Percentiles rank a stretch among this genome's conserved stretches.
Conservation (phyloP, 2,329 filamentous ascomycete species). For the Elsinoe necatrix region DNA sequence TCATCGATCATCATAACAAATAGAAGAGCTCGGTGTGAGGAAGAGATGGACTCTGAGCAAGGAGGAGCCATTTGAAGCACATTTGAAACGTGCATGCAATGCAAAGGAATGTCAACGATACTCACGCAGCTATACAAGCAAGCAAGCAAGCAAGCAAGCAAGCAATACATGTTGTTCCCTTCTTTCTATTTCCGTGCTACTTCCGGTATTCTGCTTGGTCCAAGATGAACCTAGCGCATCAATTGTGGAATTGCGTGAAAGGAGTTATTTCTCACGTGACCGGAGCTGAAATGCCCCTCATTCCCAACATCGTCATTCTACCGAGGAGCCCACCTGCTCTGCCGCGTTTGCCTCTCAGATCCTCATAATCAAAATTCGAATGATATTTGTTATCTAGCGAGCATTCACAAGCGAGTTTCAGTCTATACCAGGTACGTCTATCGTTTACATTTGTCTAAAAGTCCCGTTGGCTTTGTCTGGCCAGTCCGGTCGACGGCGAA, state of each 20-base stretch:
- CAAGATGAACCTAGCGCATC: background rate
- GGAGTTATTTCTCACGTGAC: background rate
- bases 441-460: background rate
- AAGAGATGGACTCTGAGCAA: background rate
- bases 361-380: background rate
- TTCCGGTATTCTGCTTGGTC: background rate
- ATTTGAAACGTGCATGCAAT: background rate
- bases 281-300: background rate
- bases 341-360: background rate
- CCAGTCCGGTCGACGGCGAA: background rate
- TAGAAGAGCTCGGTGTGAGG: background rate
- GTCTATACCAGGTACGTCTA: background rate
- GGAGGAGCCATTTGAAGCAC: background rate
- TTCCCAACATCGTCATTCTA: background rate
- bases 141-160: conserved; percentile 5
- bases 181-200: background rate
- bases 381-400: background rate
- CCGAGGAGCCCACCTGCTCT: background rate
- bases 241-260: background rate
- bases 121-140: conserved; percentile 1
- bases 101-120: conserved; percentile 5
- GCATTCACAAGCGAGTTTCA: background rate
- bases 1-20: background rate
- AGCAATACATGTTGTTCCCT: background rate
- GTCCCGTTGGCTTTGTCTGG: background rate